Conservation (phyloP, 2,329 filamentous ascomycete genomes). For the Botrytis hyacinthi region DNA sequence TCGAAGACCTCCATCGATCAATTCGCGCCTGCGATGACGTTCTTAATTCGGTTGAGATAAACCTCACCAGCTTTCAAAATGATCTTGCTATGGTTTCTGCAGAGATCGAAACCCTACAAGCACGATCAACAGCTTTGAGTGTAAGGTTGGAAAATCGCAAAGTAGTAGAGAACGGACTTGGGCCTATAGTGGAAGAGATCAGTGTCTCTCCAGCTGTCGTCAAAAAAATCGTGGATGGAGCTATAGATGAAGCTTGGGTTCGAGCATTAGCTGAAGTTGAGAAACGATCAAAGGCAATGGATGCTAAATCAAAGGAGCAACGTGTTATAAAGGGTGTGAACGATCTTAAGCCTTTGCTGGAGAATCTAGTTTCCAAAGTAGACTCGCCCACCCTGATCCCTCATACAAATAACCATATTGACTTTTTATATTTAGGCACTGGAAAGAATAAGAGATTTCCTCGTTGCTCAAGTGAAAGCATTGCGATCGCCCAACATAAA, state of each 20-base stretch:
- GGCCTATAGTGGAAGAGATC: slow-evolving; percentile 86
- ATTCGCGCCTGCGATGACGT: slow-evolving; percentile 92
- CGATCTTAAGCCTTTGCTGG: slow-evolving; percentile 80
- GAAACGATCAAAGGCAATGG: slow-evolving; percentile 69
- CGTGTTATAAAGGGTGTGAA: slow-evolving; percentile 71
- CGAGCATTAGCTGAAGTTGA: slow-evolving; percentile 81
- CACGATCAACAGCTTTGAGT: slow-evolving; percentile 78
- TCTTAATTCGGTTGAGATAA: slow-evolving; percentile 86
- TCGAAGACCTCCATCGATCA: slow-evolving; percentile 85
- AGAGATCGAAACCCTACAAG: slow-evolving; percentile 91
- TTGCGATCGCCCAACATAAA: slow-evolving; percentile 94
- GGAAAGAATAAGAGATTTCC: slow-evolving; percentile 88
- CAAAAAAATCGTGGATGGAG: slow-evolving; percentile 79
- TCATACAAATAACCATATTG: background rate
- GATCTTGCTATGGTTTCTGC: slow-evolving; percentile 90
- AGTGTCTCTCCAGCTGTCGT: slow-evolving; percentile 83
- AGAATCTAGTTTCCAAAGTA: slow-evolving; percentile 80
- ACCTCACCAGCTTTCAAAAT: slow-evolving; percentile 87
- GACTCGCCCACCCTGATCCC: slow-evolving; percentile 18
- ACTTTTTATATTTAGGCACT: slow-evolving; percentile 57
- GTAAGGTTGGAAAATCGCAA: slow-evolving; percentile 84
- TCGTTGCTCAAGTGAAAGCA: slow-evolving; percentile 92
- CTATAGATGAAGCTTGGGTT: slow-evolving; percentile 87
- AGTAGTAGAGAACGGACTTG: slow-evolving; percentile 82
- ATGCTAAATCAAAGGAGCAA: slow-evolving; percentile 61